Percentiles rank a stretch among this genome's conserved stretches.
Evolutionary conservation across 2,329 filamentous ascomycete species (phyloP).

Genomic region (Beauveria australis): DNA sequence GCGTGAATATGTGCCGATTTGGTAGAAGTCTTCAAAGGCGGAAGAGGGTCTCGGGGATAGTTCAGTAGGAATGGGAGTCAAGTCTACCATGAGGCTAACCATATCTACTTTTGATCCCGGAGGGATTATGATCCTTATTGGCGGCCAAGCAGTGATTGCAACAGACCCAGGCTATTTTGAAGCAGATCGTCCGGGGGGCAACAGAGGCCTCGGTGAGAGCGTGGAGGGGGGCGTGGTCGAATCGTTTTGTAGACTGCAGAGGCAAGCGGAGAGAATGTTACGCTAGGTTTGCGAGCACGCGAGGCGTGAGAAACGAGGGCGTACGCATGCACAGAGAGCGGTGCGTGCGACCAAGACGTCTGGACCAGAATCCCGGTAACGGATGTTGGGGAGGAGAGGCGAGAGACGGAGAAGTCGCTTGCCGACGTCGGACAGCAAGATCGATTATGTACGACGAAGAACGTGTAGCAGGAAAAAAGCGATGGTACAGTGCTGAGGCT

Average conservation of each 20-base stretch:
- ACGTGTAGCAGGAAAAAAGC: neutral
- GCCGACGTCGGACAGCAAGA: slow-evolving; percentile 3
- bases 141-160: neutral
- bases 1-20: slow-evolving; percentile 32
- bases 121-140: neutral
- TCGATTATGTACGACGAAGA: neutral
- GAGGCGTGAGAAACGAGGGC: slow-evolving; percentile 2
- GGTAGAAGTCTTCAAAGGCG: slow-evolving; percentile 36
- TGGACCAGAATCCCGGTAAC: slow-evolving; percentile 8
- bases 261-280: neutral
- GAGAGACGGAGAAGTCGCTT: neutral
- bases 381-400: neutral
- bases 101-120: slow-evolving; percentile 25
- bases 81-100: slow-evolving; percentile 38
- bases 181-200: slow-evolving; percentile 1
- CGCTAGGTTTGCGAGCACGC: slow-evolving; percentile 4
- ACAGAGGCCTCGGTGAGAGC: neutral
- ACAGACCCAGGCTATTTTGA: neutral
- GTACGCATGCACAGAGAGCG: neutral
- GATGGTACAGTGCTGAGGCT: neutral
- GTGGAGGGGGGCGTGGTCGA: neutral
- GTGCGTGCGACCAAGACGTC: slow-evolving; percentile 3
- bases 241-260: neutral
- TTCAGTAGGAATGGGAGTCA: slow-evolving; percentile 33
- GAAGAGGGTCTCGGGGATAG: slow-evolving; percentile 36